Evolutionary conservation across 805 yeast species (phyloP).

Genomic region (Metschnikowia lochheadii): DNA sequence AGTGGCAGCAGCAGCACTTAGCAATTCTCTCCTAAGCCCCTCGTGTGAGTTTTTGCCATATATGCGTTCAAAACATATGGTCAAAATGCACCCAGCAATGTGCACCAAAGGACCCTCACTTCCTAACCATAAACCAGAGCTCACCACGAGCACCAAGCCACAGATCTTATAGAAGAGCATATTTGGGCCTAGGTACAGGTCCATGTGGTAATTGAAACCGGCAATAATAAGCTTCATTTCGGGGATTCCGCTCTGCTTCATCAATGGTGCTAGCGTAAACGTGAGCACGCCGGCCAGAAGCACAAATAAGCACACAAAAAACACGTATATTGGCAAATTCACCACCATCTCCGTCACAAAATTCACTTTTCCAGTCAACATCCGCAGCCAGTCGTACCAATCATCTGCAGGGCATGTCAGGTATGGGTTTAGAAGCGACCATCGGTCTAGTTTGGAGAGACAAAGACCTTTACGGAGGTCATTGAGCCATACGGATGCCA

Average conservation of each 20-base stretch:
- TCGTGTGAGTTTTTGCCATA: slow-evolving; percentile 40
- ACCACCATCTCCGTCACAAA: slow-evolving; percentile 20
- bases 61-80: slow-evolving; percentile 27
- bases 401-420: slow-evolving; percentile 40
- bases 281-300: slow-evolving; percentile 30
- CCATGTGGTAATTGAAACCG: slow-evolving; percentile 51
- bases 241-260: slow-evolving; percentile 60
- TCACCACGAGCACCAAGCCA: slow-evolving; percentile 61
- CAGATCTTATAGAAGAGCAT: slow-evolving; percentile 53
- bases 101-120: slow-evolving; percentile 87
- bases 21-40: slow-evolving; percentile 60
- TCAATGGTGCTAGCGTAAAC: slow-evolving; percentile 21
- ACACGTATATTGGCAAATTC: slow-evolving; percentile 34
- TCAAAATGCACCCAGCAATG: slow-evolving; percentile 56
- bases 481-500: slow-evolving; percentile 45
- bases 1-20: slow-evolving; percentile 74
- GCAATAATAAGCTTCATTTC: slow-evolving; percentile 66
- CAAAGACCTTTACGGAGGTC: slow-evolving; percentile 55
- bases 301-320: slow-evolving; percentile 24
- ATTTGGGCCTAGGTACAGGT: slow-evolving; percentile 46
- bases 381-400: slow-evolving; percentile 37
- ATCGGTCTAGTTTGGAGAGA: slow-evolving; percentile 28
- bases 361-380: slow-evolving; percentile 20
- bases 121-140: slow-evolving; percentile 80
- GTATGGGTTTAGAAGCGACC: slow-evolving; percentile 42